Conservation (phyloP, 441 rosid species). For the Metrosideros polymorpha region DNA sequence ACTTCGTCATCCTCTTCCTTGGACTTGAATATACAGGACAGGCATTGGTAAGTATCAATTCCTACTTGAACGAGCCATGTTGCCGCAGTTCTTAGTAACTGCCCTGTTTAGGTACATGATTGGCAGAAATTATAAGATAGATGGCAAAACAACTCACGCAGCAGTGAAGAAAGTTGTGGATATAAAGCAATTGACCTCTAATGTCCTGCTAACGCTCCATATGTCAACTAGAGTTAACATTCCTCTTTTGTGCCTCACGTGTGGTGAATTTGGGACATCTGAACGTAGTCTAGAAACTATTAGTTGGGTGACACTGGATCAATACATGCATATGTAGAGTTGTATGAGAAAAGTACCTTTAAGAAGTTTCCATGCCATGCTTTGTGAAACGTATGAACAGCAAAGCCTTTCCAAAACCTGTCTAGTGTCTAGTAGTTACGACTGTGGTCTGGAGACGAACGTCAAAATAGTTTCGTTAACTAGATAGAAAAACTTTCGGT, state of each 20-base stretch:
- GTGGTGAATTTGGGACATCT: slow-evolving; percentile 77
- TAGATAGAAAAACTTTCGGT: not conserved
- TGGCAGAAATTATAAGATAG: not conserved
- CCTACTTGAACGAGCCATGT: slow-evolving; percentile 90
- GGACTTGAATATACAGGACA: slow-evolving; percentile 18
- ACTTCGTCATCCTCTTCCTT: slow-evolving; percentile 22
- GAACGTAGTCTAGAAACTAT: not conserved
- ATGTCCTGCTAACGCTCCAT: slow-evolving; percentile 62
- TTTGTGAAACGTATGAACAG: too few species aligned
- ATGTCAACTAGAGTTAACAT: slow-evolving; percentile 47
- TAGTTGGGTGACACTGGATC: not conserved
- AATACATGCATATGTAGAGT: too few species aligned
- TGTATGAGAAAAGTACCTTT: too few species aligned
- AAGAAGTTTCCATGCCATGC: too few species aligned
- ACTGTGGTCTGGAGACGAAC: slow-evolving; percentile 48
- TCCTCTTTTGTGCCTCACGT: slow-evolving; percentile 69
- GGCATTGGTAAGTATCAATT: slow-evolving; percentile 52
- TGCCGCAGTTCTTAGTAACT: slow-evolving; percentile 61
- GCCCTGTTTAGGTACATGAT: slow-evolving; percentile 39
- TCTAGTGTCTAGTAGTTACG: slow-evolving; percentile 78
- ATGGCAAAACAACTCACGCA: not conserved
- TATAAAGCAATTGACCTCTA: slow-evolving; percentile 37
- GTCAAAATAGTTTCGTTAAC: not conserved
- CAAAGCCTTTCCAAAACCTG: slow-evolving; percentile 73
- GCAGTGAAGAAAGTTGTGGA: not conserved